Evolutionary conservation across 129 eudicot species (phyloP), one percentile per base, ranked within the genome.

Genomic region (Erigeron canadensis): DNA sequence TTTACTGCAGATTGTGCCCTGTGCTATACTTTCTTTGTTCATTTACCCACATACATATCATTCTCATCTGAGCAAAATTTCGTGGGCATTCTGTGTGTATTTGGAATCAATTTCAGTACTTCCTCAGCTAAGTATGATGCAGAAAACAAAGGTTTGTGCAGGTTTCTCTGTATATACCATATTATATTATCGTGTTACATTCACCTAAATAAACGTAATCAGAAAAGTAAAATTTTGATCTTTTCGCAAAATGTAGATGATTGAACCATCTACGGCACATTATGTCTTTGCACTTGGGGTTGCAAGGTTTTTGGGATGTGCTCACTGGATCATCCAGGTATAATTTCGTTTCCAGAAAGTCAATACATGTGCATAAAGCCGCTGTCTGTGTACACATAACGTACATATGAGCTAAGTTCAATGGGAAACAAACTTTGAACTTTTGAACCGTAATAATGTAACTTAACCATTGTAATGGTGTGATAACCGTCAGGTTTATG

Each of bases 271-370:
- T 18, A 89, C 97, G 1, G 97, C 87, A 10, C 95, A 81, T 79
- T 94, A 94, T 70, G 98, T 94, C 60, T 94, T 94, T 75, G 98
- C 98, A 48, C 75, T 94, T 50, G 98, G 98, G 12, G 75, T 94
- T 63, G 88, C 97, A 18, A 81, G 98, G 81, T 94, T 94, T 69
- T 71, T 94, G 62, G 92, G 95, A 65, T 89, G 86, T 56, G 98
- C 98, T 45, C 86, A 94, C 80, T 94, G 98, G 98, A 85, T 89
- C 72, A 78, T 89, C 61, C 88, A 84, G 95, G 98, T 93, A 6
- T 63, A 79, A 61, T 51, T 58, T 21, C 22, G 55, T 16, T 71
- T 41, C 23, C 43, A 50, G 21, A 17, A 12, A 23, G 11, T 21
- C 28, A 22, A 21, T 28, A 23, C 34, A 7, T 54, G 17, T 62